Conservation (phyloP, 2,329 filamentous ascomycete species). For the Cadophora sp. region DNA sequence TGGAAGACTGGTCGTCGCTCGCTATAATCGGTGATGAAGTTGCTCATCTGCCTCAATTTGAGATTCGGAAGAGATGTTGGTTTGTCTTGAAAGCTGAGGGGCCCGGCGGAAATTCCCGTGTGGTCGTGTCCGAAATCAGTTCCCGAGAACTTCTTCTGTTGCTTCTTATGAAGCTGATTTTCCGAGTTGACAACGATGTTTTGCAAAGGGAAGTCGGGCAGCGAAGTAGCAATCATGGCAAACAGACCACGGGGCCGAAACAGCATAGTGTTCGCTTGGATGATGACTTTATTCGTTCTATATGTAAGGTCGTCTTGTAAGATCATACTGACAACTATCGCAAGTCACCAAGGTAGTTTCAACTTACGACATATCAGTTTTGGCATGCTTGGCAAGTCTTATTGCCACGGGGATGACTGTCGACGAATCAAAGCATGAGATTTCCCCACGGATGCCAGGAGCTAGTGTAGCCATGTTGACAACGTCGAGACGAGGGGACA, state of each 20-base stretch:
- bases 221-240: conserved; percentile 59
- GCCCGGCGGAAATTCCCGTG: neutral
- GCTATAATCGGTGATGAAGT: neutral
- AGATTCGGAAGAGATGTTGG: neutral
- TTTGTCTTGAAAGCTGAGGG: neutral
- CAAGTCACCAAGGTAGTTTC: too few relatives aligned
- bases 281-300: conserved; percentile 56
- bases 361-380: conserved; percentile 19
- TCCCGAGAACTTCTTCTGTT: neutral
- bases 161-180: neutral
- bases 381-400: conserved; percentile 46
- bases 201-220: conserved; percentile 43
- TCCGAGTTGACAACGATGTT: conserved; percentile 12
- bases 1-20: neutral
- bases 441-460: neutral
- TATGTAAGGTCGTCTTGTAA: too few relatives aligned
- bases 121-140: neutral
- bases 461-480: neutral
- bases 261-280: conserved; percentile 58
- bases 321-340: too few relatives aligned
- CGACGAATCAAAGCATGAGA: conserved; percentile 48
- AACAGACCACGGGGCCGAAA: conserved; percentile 62
- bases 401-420: conserved; percentile 51
- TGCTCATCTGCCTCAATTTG: neutral
- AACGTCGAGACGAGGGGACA: conserved; percentile 46